Evolutionary conservation across 2,329 filamentous ascomycete species (phyloP), one percentile per base, ranked within the genome.

Genomic region (Waltergamsia citrina): DNA sequence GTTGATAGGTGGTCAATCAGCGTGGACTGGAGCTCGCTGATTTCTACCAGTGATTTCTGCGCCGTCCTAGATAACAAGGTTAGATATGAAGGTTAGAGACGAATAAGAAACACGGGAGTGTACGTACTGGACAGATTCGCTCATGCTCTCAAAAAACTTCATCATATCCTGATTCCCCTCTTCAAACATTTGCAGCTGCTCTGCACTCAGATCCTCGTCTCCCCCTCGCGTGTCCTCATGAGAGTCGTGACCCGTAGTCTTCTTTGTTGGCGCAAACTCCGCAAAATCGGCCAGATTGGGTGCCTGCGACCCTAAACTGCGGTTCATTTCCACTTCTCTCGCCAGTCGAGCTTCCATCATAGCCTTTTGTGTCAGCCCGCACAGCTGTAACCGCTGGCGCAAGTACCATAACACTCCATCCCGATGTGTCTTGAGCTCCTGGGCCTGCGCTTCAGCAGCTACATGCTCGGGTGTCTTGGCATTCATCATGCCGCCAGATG

Each of bases 331-430:
- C 56, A 90, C 70, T 54, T 93, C 85, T 35, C 92, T 69, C 50
- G 78, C 78, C 44, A 96, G 66, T 46, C 92, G 66, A 49, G 85
- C 83, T 62, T 94, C 88, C 71, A 96, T 94, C 86, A 96, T 95
- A 33, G 72, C 74, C 47, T 85, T 78, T 63, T 96, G 90, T 42
- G 81, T 77, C 47, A 76, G 71, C 27, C 83, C 81, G 37, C 81
- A 87, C 43, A 76, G 69, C 59, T 92, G 83, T 41, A 96, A 60
- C 48, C 77, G 71, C 51, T 81, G 71, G 42, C 84, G 71, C 48
- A 98, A 54, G 46, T 81, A 88, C 79, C 83, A 90, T 9, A 96
- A 62, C 29, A 98, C 77, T 42, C 81, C 81, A 49, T 94, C 88
- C 34, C 88, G 67, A 44, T 94, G 82, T 32, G 74, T 70, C 33